Percentiles rank a stretch among this genome's conserved stretches.
Conservation (phyloP, 2,329 filamentous ascomycete genomes). For the Phoma sp. region DNA sequence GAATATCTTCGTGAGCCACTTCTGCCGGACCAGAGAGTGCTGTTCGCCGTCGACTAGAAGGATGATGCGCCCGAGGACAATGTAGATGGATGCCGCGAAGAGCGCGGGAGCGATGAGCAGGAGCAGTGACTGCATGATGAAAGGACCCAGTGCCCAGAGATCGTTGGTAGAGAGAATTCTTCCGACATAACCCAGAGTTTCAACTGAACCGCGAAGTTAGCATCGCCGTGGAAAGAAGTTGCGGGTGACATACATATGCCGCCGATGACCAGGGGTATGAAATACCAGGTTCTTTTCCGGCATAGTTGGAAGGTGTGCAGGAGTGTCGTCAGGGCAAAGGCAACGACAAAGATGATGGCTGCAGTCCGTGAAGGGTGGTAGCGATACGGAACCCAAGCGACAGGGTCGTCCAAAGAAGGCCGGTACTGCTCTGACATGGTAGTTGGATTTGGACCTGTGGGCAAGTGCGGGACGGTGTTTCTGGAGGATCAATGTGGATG, state of each 20-base stretch:
- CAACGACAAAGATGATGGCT: slow-evolving; percentile 55
- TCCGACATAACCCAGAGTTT: slow-evolving; percentile 58
- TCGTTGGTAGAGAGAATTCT: slow-evolving; percentile 47
- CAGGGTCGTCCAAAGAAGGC: slow-evolving; percentile 37
- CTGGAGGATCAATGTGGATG: not conserved
- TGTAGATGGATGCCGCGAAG: slow-evolving; percentile 58
- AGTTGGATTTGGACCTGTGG: too few species aligned
- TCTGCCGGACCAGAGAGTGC: slow-evolving; percentile 47
- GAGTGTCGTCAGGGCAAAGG: slow-evolving; percentile 53
- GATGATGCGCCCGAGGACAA: slow-evolving; percentile 56
- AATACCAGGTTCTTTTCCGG: slow-evolving; percentile 56
- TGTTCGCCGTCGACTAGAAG: slow-evolving; percentile 47
- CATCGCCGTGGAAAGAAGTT: not conserved
- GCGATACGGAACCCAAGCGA: slow-evolving; percentile 38
- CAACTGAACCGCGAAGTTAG: slow-evolving; percentile 35
- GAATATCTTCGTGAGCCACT: slow-evolving; percentile 54
- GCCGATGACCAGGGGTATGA: slow-evolving; percentile 59
- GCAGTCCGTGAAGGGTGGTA: slow-evolving; percentile 54
- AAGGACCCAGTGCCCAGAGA: slow-evolving; percentile 43
- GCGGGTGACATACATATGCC: slow-evolving; percentile 42
- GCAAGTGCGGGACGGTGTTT: too few species aligned
- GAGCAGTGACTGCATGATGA: slow-evolving; percentile 53
- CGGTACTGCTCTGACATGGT: not conserved
- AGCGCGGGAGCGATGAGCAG: slow-evolving; percentile 55
- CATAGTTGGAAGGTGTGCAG: slow-evolving; percentile 53